Conservation (phyloP, 768 basidiomycete genomes). For the Pseudohyphozyma bogoriensis region DNA sequence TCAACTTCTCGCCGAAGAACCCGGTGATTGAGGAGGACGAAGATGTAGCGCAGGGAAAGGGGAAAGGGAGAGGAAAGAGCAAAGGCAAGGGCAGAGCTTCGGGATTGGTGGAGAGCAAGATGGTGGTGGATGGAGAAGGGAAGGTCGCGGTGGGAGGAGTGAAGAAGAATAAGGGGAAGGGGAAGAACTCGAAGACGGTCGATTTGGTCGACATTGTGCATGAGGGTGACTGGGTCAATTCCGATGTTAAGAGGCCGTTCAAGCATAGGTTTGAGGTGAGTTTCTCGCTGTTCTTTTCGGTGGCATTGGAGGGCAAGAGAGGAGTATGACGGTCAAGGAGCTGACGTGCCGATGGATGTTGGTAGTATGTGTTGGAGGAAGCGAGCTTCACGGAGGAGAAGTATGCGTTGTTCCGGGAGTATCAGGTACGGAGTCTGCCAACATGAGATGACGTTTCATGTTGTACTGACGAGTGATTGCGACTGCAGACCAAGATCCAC, state of each 20-base stretch:
- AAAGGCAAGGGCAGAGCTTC: not conserved
- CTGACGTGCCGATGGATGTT: slow-evolving; percentile 9
- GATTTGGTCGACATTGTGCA: slow-evolving; percentile 13
- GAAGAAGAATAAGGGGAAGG: slow-evolving; percentile 31
- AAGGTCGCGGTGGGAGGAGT: slow-evolving; percentile 1
- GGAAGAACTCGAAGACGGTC: slow-evolving; percentile 20
- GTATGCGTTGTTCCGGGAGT: slow-evolving; percentile 61
- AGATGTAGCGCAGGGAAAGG: not conserved
- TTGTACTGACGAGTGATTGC: too few relatives aligned
- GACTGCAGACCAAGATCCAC: slow-evolving; percentile 54
- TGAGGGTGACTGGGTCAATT: slow-evolving; percentile 5
- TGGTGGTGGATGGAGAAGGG: not conserved
- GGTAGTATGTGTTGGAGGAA: slow-evolving; percentile 48
- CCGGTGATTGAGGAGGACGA: not conserved
- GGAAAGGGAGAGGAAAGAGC: not conserved
- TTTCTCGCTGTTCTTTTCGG: slow-evolving; percentile 49
- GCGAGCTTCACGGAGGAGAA: slow-evolving; percentile 73
- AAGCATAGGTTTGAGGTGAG: slow-evolving; percentile 35
- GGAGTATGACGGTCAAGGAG: too few relatives aligned
- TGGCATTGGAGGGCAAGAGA: too few relatives aligned
- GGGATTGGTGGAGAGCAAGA: not conserved
- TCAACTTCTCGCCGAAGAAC: not conserved
- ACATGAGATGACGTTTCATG: too few relatives aligned
- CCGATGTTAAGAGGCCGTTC: slow-evolving; percentile 6
- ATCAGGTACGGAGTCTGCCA: slow-evolving; percentile 42